Evolutionary conservation across 306 rosid genomes (phyloP).

Genomic region (Lathyrus sativus): DNA sequence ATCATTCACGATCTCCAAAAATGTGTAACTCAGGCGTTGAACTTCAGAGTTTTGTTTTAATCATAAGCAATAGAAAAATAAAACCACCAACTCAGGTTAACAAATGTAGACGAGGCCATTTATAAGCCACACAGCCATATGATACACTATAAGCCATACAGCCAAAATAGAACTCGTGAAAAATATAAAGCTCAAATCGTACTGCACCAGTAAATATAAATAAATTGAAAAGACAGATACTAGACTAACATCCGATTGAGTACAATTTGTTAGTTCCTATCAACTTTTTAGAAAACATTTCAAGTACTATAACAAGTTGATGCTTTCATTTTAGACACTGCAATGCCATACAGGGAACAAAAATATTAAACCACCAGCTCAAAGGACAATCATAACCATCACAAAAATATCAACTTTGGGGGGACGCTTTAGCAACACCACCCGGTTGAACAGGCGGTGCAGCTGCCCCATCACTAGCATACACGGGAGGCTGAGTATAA

Average conservation of each 20-base stretch:
- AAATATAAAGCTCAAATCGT: background rate
- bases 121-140: background rate
- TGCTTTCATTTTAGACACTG: slow-evolving; percentile 34
- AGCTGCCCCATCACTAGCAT: slow-evolving; percentile 64
- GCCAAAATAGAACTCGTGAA: background rate
- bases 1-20: too few species aligned
- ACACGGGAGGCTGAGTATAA: slow-evolving; percentile 65
- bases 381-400: background rate
- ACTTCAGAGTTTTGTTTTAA: background rate
- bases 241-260: background rate
- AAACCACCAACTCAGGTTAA: background rate
- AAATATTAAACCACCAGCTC: background rate
- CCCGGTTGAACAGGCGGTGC: slow-evolving; percentile 56
- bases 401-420: slow-evolving; percentile 56
- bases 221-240: slow-evolving; percentile 3
- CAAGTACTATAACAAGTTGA: slow-evolving; percentile 5
- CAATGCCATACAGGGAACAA: slow-evolving; percentile 39
- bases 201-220: background rate
- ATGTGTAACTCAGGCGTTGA: too few species aligned
- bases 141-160: background rate
- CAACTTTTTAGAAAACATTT: slow-evolving; percentile 17
- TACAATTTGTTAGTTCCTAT: slow-evolving; percentile 30
- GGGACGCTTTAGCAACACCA: slow-evolving; percentile 75
- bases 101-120: background rate
- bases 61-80: background rate